phyloP scores from a whole-genome alignment of 805 yeast genomes.

The Wilhelminamyces savonicus region DNA sequence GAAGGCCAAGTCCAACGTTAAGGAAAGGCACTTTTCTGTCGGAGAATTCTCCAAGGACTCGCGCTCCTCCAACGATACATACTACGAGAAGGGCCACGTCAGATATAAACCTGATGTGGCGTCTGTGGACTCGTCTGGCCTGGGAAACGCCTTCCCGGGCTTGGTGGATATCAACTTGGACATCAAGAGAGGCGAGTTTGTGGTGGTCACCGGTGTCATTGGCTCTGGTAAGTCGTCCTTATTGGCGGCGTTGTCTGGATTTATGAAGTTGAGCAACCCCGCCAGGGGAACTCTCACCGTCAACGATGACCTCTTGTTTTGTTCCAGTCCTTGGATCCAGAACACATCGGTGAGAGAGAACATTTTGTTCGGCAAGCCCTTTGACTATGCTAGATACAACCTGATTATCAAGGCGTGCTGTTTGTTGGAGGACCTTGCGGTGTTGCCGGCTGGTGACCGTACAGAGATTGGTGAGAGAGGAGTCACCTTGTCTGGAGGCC shows the following conservation, averaged over 20 bases:
- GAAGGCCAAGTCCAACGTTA: no score
- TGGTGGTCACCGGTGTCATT: constrained; percentile 36
- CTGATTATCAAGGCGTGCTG: constrained; percentile 32
- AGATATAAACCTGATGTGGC: no score
- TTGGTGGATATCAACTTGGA: constrained; percentile 25
- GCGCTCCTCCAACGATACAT: no score
- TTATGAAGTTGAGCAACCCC: constrained; percentile 27
- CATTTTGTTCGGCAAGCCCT: constrained; percentile 30
- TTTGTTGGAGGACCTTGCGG: constrained; percentile 30
- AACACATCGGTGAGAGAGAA: constrained; percentile 36
- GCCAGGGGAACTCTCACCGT: constrained; percentile 17
- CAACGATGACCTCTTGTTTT: constrained; percentile 25
- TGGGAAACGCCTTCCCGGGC: constrained; percentile 21
- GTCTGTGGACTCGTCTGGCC: no score
- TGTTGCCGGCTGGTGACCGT: constrained; percentile 29
- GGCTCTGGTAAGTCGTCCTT: constrained; percentile 40
- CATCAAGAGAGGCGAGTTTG: constrained; percentile 27
- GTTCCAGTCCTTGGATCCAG: constrained; percentile 39
- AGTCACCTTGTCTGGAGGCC: constrained; percentile 40
- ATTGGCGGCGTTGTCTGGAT: constrained; percentile 33
- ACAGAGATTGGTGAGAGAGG: constrained; percentile 43
- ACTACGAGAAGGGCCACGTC: constrained; percentile 4
- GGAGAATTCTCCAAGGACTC: no score
- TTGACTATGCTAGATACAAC: constrained; percentile 21
- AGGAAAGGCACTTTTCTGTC: no score